Evolutionary conservation across 768 basidiomycete species (phyloP).

Genomic region (Coprinellus micaceus): DNA sequence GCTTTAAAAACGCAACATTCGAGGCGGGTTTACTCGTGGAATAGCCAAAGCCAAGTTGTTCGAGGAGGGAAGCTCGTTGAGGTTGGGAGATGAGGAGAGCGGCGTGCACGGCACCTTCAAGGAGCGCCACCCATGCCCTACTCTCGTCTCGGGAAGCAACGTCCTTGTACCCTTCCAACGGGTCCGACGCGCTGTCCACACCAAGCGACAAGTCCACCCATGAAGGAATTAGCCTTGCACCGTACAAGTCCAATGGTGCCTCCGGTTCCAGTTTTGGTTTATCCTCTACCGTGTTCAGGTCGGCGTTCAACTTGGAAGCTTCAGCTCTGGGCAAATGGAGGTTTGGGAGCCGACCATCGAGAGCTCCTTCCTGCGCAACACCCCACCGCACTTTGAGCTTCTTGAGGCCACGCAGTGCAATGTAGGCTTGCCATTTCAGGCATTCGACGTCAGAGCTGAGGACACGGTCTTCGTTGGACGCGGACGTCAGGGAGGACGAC

Average conservation of each 20-base stretch:
- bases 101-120: conserved; percentile 75
- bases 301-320: conserved; percentile 13
- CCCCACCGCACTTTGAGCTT: conserved; percentile 61
- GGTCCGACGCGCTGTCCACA: conserved; percentile 31
- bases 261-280: conserved; percentile 36
- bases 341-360: conserved; percentile 67
- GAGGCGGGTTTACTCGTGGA: conserved; percentile 2
- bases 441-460: conserved; percentile 82
- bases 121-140: conserved; percentile 75
- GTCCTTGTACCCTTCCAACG: conserved; percentile 67
- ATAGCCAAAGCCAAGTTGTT: conserved; percentile 1
- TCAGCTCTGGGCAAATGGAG: conserved; percentile 37
- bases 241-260: conserved; percentile 37
- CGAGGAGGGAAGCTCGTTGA: not conserved
- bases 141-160: conserved; percentile 64
- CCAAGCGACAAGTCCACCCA: conserved; percentile 64
- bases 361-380: conserved; percentile 62
- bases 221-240: conserved; percentile 63
- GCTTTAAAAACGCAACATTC: conserved; percentile 20
- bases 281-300: conserved; percentile 16
- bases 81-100: conserved; percentile 51
- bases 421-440: conserved; percentile 86
- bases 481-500: conserved; percentile 3
- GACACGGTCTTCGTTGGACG: conserved; percentile 16
- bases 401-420: conserved; percentile 60